Conservation (phyloP, 805 yeast species). For the Teunomyces stri region DNA sequence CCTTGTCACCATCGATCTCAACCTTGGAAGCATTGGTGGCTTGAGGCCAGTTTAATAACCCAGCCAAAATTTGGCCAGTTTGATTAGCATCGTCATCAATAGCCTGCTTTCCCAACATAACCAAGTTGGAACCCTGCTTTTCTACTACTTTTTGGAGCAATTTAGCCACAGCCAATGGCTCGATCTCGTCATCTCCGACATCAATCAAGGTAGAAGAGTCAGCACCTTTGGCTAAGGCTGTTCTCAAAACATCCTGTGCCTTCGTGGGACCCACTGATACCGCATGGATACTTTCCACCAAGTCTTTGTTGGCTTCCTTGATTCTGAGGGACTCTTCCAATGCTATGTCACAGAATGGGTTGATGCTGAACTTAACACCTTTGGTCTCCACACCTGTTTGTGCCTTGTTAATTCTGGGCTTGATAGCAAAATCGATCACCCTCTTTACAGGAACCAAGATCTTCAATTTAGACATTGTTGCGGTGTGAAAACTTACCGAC, state of each 20-base stretch:
- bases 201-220: slow-evolving; percentile 83
- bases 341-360: slow-evolving; percentile 98
- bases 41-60: slow-evolving; percentile 91
- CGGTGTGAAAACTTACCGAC: background rate
- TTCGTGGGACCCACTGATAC: slow-evolving; percentile 87
- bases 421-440: slow-evolving; percentile 89
- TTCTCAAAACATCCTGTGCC: slow-evolving; percentile 82
- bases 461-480: slow-evolving; percentile 45
- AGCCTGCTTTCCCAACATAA: slow-evolving; percentile 93
- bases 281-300: slow-evolving; percentile 82
- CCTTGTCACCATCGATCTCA: slow-evolving; percentile 52
- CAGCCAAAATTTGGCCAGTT: slow-evolving; percentile 96
- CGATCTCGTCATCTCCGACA: slow-evolving; percentile 68
- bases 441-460: slow-evolving; percentile 94
- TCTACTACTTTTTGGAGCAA: slow-evolving; percentile 71
- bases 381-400: slow-evolving; percentile 81
- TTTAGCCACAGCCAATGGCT: slow-evolving; percentile 89
- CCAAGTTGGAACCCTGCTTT: slow-evolving; percentile 68
- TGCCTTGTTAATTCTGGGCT: slow-evolving; percentile 87
- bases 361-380: slow-evolving; percentile 89
- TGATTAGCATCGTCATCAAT: slow-evolving; percentile 94
- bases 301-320: slow-evolving; percentile 58
- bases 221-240: slow-evolving; percentile 93
- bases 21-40: slow-evolving; percentile 94
- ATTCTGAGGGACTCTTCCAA: slow-evolving; percentile 89